Evolutionary conservation across 768 basidiomycete genomes (phyloP), one percentile per base, ranked within the genome.

Genomic region (Tylopilus rubrobrunneus): DNA sequence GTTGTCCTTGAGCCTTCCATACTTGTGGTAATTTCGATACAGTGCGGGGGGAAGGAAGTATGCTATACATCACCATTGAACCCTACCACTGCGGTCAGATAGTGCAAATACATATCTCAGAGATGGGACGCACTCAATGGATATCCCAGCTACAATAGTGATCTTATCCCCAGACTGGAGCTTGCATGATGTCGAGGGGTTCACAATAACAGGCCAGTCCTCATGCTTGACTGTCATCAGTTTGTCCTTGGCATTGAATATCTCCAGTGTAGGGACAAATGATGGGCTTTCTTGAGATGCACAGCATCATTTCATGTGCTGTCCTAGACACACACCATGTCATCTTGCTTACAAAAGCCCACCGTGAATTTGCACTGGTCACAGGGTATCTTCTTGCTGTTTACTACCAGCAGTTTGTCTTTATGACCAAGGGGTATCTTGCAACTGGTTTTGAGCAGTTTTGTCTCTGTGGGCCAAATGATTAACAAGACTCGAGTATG

Each of bases 331-430:
- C 85, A 53, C 62, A 89, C 88, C 54, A 76, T 74, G 53, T 87
- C 77, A 37, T 82, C 79, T 14, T 64, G 57, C 1, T 78, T 68
- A 50, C 76, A 85, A 4, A 70, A 56, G 1, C 76, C 83, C 4
- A 90, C 83, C 5, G 71, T 69, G 51, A 91, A 79, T 46, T 75
- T 67, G 46, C 80, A 82, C 57, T 87, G 84, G 21, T 80, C 71
- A 28, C 77, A 74, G 0, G 88, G 89, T 44, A 92, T 75, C 63
- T 81, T 85, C 62, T 83, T 83, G 70, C 75, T 77, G 54, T 78
- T 78, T 43, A 90, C 69, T 5, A 75, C 27, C 2, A 91, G 70
- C 0, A 73, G 72, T 41, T 69, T 68, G 1, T 76, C 79, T 67
- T 80, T 85, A 40, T 89, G 75, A 15, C 87, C 86, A 1, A 90